These are phyloP conservation scores for Exophiala spinifera DNA, from an alignment of 2,329 filamentous ascomycete genomes.

Conservation along the genomic window DNA sequence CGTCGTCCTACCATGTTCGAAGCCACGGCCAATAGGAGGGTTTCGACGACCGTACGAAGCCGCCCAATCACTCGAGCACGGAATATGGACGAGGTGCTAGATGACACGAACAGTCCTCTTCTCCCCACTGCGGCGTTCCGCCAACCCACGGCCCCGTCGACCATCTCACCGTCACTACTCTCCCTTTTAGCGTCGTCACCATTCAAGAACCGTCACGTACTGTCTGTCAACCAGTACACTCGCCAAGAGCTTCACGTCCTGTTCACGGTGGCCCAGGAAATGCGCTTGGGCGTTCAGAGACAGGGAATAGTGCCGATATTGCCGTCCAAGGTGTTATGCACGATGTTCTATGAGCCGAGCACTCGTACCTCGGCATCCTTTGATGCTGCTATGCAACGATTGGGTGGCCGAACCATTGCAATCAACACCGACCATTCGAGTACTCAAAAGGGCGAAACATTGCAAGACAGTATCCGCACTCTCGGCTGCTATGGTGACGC, in stretches of 20 bases:
- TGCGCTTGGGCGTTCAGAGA: conserved; percentile 90
- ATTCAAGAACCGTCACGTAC: conserved; percentile 85
- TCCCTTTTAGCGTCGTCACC: conserved; percentile 74
- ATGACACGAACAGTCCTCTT: conserved; percentile 26
- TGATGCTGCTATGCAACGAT: conserved; percentile 96
- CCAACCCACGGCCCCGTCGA: conserved; percentile 53
- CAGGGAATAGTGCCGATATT: conserved; percentile 86
- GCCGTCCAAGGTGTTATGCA: conserved; percentile 80
- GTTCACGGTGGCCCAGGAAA: conserved; percentile 96
- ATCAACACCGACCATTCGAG: conserved; percentile 82
- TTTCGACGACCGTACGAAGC: conserved; percentile 25
- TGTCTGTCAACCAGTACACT: conserved; percentile 88
- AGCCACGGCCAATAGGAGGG: conserved; percentile 13
- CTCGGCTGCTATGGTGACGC: conserved; percentile 93
- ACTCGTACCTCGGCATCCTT: conserved; percentile 95
- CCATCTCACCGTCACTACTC: conserved; percentile 57
- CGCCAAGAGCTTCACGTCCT: conserved; percentile 85
- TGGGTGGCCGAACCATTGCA: conserved; percentile 80
- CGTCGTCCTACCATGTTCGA: conserved; percentile 25
- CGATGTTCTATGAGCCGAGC: conserved; percentile 96
- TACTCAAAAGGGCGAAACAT: conserved; percentile 87
- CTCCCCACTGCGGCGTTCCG: conserved; percentile 19
- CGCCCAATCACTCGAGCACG: conserved; percentile 22
- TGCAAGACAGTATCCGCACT: conserved; percentile 91
- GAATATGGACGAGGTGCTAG: conserved; percentile 28